Evolutionary conservation across 2,329 filamentous ascomycete genomes (phyloP), one percentile per base, ranked within the genome.

Genomic region (Dendryphion nanum): DNA sequence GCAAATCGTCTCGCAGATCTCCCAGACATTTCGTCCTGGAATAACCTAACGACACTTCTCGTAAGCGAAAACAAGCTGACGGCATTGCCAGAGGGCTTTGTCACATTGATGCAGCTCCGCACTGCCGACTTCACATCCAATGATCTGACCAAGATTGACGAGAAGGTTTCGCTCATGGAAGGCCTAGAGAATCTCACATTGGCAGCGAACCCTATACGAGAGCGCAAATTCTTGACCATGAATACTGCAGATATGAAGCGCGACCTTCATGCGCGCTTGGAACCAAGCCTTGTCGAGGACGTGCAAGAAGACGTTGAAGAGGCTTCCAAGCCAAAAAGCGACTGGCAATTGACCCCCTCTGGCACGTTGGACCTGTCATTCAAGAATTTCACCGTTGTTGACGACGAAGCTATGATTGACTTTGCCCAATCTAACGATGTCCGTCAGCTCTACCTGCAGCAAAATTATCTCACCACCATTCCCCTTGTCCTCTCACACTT

Each of bases 41-140:
- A 72, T 4, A 82, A 76, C 35, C 76, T 97, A 4, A 66, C 85
- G 23, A 89, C 83, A 1, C 68, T 98, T 8, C 76, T 82, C 2
- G 84, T 84, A 0, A 86, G 91, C 34, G 87, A 94, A 51, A 98
- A 98, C 59, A 83, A 77, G 51, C 79, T 98, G 17, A 71, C 77
- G 2, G 71, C 75, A 3, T 74, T 97, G n/a, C 93, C 91, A 0
- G 73, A 80, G 19, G 89, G 89, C 0, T 86, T 97, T 47, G 73
- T 77, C 1, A 72, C 70, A 2, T 74, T 96, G 1, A 67, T 75
- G 23, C 82, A 79, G 40, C 66, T 97, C 12, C 83, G 82, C 34
- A 85, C 83, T 39, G 86, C 84, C 19, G 89, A 96, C 62, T 84
- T 97, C 48, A 86, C 86, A 1, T 82, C 84, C 50, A 98, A 98